These are phyloP conservation scores for Tetrahymena borealis DNA, from an alignment of 73 alveolate species.

Conservation along the genomic window DNA sequence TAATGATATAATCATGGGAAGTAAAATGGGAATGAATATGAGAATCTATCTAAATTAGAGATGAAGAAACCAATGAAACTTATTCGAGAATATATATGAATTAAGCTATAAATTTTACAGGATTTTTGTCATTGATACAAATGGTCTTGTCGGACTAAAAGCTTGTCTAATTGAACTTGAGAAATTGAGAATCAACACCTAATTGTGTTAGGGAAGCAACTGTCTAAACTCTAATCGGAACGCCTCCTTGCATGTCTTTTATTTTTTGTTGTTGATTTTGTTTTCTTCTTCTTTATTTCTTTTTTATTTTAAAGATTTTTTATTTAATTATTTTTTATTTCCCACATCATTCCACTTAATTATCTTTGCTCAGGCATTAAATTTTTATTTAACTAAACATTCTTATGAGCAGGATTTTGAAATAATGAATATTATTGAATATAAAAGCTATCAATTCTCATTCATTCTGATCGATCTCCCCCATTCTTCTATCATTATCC, in stretches of 20 bases:
- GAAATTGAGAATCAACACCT: background rate
- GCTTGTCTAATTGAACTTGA: background rate
- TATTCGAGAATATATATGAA: background rate
- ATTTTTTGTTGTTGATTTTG: background rate
- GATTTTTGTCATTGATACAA: background rate
- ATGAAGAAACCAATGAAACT: background rate
- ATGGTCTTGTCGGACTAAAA: background rate
- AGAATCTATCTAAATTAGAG: background rate
- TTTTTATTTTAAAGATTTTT: background rate
- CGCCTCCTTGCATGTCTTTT: slow-evolving; percentile 5
- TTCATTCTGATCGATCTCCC: background rate
- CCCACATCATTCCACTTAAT: slow-evolving; percentile 1
- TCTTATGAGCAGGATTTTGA: background rate
- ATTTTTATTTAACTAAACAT: background rate
- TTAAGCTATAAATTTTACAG: background rate
- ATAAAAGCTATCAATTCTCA: background rate
- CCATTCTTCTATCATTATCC: background rate
- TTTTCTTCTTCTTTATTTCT: background rate
- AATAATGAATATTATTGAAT: background rate
- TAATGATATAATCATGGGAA: too few relatives aligned
- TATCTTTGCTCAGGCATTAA: background rate
- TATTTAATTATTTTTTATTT: background rate
- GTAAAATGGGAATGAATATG: too few relatives aligned
- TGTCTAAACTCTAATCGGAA: slow-evolving; percentile 2
- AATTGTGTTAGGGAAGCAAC: slow-evolving; percentile 2